phyloP scores from a whole-genome alignment of 1,284 basidiomycete species.

The Bjerkandera adusta region DNA sequence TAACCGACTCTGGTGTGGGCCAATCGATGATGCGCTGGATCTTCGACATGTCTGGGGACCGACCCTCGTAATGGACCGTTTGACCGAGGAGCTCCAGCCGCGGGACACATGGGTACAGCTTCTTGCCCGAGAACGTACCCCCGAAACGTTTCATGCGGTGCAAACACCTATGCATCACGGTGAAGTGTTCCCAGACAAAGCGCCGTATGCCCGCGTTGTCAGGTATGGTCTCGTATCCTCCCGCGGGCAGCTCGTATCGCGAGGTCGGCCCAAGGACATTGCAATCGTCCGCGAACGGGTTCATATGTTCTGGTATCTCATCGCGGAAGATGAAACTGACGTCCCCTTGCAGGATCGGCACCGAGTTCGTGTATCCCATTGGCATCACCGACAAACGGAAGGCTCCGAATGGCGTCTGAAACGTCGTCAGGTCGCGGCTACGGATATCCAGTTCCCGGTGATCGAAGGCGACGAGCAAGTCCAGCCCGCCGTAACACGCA shows the following conservation, averaged over 20 bases:
- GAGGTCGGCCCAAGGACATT: conserved; percentile 24
- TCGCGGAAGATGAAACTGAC: background rate
- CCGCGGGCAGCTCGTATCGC: conserved; percentile 25
- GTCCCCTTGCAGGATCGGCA: conserved; percentile 27
- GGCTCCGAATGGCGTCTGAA: conserved; percentile 17
- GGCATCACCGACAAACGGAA: conserved; percentile 26
- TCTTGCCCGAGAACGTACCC: conserved; percentile 19
- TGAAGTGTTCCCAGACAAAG: conserved; percentile 29
- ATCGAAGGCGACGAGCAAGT: conserved; percentile 15
- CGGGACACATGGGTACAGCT: conserved; percentile 2
- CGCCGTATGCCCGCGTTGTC: conserved; percentile 27
- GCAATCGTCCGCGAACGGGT: conserved; percentile 32
- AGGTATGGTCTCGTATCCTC: conserved; percentile 20
- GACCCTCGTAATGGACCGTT: conserved; percentile 28
- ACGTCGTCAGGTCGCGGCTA: conserved; percentile 28
- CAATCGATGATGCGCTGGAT: conserved; percentile 27
- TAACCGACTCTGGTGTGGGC: conserved; percentile 19
- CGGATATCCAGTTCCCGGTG: conserved; percentile 19
- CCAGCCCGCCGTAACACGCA: conserved; percentile 11
- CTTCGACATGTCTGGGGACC: conserved; percentile 28
- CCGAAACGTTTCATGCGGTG: conserved; percentile 26
- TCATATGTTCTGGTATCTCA: conserved; percentile 16
- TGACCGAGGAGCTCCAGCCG: conserved; percentile 25
- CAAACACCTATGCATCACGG: conserved; percentile 26
- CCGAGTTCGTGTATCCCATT: conserved; percentile 29